Base-by-base conservation (phyloP, 2,329 filamentous ascomycete species). In the Pyricularia grisea region DNA sequence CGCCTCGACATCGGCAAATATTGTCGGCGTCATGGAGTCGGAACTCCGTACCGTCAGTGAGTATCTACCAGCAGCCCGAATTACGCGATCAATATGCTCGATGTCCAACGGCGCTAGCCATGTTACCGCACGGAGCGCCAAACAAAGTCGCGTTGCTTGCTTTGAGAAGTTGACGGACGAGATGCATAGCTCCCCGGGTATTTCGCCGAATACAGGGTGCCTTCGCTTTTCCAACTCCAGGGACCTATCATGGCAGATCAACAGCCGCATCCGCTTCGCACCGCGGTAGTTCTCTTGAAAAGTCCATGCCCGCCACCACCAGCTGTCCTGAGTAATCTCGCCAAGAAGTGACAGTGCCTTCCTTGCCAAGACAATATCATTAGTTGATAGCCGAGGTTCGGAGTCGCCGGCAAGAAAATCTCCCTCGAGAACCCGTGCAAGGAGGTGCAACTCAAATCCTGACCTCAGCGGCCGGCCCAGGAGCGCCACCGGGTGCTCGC, bases 261-360 rank as follows among this genome's bases (percentile, higher is more conserved):
- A 69, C 9, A 78, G 73, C 0, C 55, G 70, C 77, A 79, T 78
- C 0, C 71, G 42, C 17, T 58, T 42, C 1, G 74, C 74, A 4
- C 71, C 76, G 31, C 74, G 72, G 55, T 78, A 78, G 63, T 76
- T 78, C 68, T 78, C 76, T 23, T 78, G 76, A 31, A 77, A 78
- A 0, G 75, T 78, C 76, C 77, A 79, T 2, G 75, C 76, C 17
- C 76, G 72, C 0, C 67, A 69, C 76, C 75, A 78, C 77, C 75
- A 78, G 4, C 66, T 60, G 10, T 77, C 76, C 0, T 33, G 55
- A 0, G 74, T 77, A 50, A 78, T 75, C 12, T 72, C 68, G 10
- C 69, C 36, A 1, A 78, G 66, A 1, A 78, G 25, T 0, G 60
- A 2, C 0, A 78, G 42, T 28, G 73, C 74, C 10, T 72, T 69